Evolutionary conservation across 2,329 filamentous ascomycete genomes (phyloP).

Genomic region (Aspergillus sp.): DNA sequence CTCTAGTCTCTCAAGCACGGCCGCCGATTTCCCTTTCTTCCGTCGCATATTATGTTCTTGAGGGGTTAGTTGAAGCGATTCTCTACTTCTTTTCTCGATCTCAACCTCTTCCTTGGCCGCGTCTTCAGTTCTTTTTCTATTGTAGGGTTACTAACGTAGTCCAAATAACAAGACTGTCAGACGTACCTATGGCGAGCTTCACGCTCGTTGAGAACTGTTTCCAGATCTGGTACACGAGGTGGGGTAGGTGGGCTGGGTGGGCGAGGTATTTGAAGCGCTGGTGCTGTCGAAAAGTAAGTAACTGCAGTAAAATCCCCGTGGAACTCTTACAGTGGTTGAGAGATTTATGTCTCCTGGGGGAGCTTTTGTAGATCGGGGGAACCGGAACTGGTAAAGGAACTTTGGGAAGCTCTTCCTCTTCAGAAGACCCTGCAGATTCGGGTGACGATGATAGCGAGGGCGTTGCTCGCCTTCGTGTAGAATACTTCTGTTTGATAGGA

Average conservation of each 20-base stretch:
- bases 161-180: not conserved
- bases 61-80: slow-evolving; percentile 25
- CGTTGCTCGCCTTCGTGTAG: slow-evolving; percentile 23
- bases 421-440: slow-evolving; percentile 13
- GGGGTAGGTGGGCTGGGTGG: slow-evolving; percentile 16
- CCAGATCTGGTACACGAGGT: slow-evolving; percentile 30
- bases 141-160: slow-evolving; percentile 3
- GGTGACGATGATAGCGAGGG: slow-evolving; percentile 22
- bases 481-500: slow-evolving; percentile 36
- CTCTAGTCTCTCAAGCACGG: slow-evolving; percentile 28
- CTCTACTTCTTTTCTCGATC: slow-evolving; percentile 46
- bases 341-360: slow-evolving; percentile 2
- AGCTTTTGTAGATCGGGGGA: slow-evolving; percentile 3
- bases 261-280: slow-evolving; percentile 1
- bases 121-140: slow-evolving; percentile 36
- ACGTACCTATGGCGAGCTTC: slow-evolving; percentile 55
- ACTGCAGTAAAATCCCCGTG: slow-evolving; percentile 31
- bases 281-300: not conserved
- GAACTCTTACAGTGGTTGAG: not conserved
- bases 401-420: slow-evolving; percentile 34
- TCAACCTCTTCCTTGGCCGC: slow-evolving; percentile 67
- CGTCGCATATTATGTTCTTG: slow-evolving; percentile 21
- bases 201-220: slow-evolving; percentile 52
- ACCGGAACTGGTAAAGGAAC: slow-evolving; percentile 29
- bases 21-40: slow-evolving; percentile 22